phyloP scores from a whole-genome alignment of 2,329 filamentous ascomycete species.

The Colletotrichum trifolii region DNA sequence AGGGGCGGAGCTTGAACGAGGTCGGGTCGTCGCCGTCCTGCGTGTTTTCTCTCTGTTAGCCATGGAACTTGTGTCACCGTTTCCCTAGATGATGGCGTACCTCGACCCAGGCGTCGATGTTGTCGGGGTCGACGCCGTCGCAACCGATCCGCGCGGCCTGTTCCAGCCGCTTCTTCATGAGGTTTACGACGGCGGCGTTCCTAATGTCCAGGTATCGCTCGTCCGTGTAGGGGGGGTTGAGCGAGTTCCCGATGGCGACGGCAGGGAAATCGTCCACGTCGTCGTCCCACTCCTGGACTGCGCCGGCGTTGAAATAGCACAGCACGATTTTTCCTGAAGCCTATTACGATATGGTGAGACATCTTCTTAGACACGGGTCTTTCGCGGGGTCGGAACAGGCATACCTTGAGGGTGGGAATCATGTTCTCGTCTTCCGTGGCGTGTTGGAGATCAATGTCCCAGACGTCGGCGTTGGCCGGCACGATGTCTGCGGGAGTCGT shows the following conservation, averaged over 20 bases:
- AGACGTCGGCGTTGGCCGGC: conserved; percentile 43
- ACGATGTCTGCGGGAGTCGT: conserved; percentile 41
- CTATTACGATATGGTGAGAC: background rate
- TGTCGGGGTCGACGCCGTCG: conserved; percentile 49
- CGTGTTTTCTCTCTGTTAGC: background rate
- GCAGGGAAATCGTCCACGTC: conserved; percentile 40
- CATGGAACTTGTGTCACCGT: too few relatives aligned
- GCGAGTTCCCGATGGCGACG: conserved; percentile 40
- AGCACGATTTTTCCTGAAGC: conserved; percentile 45
- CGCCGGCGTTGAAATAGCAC: conserved; percentile 49
- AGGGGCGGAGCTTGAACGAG: conserved; percentile 43
- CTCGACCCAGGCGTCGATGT: conserved; percentile 46
- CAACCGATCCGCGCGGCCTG: conserved; percentile 44
- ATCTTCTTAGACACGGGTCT: too few relatives aligned
- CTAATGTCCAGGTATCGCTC: conserved; percentile 47
- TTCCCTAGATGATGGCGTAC: conserved; percentile 4
- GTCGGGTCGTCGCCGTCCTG: conserved; percentile 42
- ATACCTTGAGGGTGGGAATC: conserved; percentile 45
- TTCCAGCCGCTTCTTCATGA: conserved; percentile 46
- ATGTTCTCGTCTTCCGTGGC: conserved; percentile 41
- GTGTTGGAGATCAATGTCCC: conserved; percentile 47
- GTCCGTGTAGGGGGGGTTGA: conserved; percentile 41
- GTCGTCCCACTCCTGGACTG: conserved; percentile 44
- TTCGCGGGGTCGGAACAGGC: background rate
- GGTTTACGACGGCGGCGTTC: conserved; percentile 39